Base-by-base conservation (phyloP, 371 early-diverging fungal genomes). In the Zancudomyces culisetae region DNA sequence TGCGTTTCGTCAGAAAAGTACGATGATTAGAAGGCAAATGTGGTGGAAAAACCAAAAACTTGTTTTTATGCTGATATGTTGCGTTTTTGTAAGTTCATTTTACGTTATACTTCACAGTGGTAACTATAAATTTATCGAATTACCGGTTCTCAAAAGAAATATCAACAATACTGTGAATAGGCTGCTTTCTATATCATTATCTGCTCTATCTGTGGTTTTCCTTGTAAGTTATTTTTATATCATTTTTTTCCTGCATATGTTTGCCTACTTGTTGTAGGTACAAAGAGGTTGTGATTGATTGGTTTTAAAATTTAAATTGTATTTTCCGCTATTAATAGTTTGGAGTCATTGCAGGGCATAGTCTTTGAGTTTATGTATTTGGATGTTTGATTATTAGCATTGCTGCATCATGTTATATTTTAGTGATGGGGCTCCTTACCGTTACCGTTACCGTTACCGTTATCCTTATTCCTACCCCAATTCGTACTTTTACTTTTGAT, bases 31-130 rank as follows among this genome's bases (percentile, higher is more conserved):
- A 70, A 71, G 87, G 45, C 74, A 74, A 48, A 82, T 88, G 81
- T 90, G 90, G 91, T 93, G 89, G 87, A 88, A 89, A 63, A 89
- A 89, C 71, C 76, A 78, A 49, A 80, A 81, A 60, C 65, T 90
- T 43, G 79, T 86, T 75, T 61, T 71, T 24, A 69, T 80, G 57
- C 70, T 87, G 45, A 72, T 61, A n/a, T 52, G 72, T n/a, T 78
- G 79, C 15, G 57, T 74, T 18, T 58, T 87, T 13, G 77, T 83
- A 63, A 75, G 35, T 80, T 75, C 35, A 35, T 35, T 35, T 15
- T 35, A 35, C 35, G 6, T 15, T 6, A 35, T 35, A 6, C 35
- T 35, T 35, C 6, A 35, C 35, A 35, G 6, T 35, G 10, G 6
- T 15, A 15, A 6, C 10, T 15, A 6, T 35, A 10, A 35, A 35